A percentile compares a stretch with the other conserved stretches of the same genome.
phyloP scores from a whole-genome alignment of 2,329 filamentous ascomycete species.

The Xylaria sp. region DNA sequence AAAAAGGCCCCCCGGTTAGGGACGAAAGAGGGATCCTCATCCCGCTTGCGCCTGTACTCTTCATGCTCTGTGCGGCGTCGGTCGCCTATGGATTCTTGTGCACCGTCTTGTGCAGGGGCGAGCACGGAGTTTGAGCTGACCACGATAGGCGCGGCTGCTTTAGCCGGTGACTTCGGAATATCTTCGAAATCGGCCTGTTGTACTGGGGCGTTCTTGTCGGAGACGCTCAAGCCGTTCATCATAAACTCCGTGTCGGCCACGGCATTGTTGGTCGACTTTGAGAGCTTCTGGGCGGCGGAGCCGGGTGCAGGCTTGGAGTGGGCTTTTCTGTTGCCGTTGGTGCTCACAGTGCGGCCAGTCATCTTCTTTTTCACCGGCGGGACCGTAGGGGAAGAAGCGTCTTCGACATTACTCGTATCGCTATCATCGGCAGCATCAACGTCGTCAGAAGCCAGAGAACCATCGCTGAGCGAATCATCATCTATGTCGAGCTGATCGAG shows the following conservation, averaged over 20 bases:
- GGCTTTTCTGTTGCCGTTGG: conserved; percentile 49
- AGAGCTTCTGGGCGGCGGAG: conserved; percentile 46
- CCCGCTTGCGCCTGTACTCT: conserved; percentile 86
- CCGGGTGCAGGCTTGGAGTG: conserved; percentile 43
- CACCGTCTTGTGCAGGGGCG: conserved; percentile 53
- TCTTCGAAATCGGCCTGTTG: conserved; percentile 60
- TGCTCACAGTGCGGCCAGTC: conserved; percentile 46
- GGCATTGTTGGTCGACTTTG: conserved; percentile 52
- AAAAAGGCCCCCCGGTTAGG: conserved; percentile 96
- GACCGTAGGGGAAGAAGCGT: conserved; percentile 63
- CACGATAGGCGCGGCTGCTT: conserved; percentile 61
- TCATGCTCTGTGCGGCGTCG: conserved; percentile 86
- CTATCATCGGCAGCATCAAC: conserved; percentile 68
- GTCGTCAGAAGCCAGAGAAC: conserved; percentile 70
- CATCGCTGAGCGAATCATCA: conserved; percentile 73
- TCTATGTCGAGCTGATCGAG: conserved; percentile 66
- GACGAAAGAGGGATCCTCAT: conserved; percentile 91
- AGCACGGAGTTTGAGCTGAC: conserved; percentile 63
- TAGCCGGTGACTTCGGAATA: conserved; percentile 51
- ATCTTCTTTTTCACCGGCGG: conserved; percentile 47
- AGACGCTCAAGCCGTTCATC: conserved; percentile 63
- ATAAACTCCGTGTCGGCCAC: conserved; percentile 67
- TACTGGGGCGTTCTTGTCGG: conserved; percentile 53
- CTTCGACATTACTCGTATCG: conserved; percentile 71
- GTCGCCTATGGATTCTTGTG: conserved; percentile 70